Evolutionary conservation across 305 asterid species (phyloP).

Genomic region (Fraxinus dipetala): DNA sequence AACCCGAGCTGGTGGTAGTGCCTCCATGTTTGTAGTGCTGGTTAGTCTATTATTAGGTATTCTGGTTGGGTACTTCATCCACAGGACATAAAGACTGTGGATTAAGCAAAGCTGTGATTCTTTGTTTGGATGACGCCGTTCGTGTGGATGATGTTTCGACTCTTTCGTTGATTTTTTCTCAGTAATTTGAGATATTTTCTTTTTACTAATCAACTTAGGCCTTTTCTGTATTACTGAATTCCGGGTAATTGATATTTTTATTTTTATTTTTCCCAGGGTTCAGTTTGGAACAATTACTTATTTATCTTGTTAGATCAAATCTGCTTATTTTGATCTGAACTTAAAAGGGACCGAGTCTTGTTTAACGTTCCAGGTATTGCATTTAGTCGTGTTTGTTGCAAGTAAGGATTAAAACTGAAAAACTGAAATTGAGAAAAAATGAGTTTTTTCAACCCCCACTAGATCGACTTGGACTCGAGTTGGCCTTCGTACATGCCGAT

Average conservation of each 20-base stretch:
- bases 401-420: background rate
- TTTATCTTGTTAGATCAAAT: background rate
- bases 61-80: conserved; percentile 49
- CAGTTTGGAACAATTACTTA: background rate
- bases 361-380: background rate
- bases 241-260: background rate
- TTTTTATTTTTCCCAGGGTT: background rate
- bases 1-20: conserved; percentile 36
- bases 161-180: background rate
- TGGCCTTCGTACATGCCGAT: background rate
- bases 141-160: background rate
- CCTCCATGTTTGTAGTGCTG: conserved; percentile 37
- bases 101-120: background rate
- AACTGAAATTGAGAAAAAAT: background rate
- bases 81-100: conserved; percentile 11
- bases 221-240: background rate
- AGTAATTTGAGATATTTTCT: background rate
- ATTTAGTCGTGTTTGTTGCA: background rate
- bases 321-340: background rate
- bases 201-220: background rate
- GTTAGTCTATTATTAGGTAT: conserved; percentile 50
- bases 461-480: background rate
- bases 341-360: background rate
- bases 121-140: background rate
- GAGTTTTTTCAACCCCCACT: background rate